phyloP scores from a whole-genome alignment of 2,329 filamentous ascomycete genomes.

The Paraconiothyrium sp. region DNA sequence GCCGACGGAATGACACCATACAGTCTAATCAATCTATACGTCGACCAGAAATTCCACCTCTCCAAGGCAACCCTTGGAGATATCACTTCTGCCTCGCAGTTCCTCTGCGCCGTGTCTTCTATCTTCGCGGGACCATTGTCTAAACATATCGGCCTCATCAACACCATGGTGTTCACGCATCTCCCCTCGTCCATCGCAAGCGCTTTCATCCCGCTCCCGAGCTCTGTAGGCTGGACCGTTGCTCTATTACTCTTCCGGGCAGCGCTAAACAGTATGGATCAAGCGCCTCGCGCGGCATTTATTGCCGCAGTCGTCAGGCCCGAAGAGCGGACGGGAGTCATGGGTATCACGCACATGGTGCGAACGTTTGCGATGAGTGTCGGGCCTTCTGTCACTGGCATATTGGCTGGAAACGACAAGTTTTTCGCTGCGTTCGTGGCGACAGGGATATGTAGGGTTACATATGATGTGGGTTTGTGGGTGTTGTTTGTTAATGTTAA shows the following conservation, averaged over 20 bases:
- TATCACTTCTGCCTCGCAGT: constrained; percentile 59
- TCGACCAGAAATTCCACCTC: constrained; percentile 47
- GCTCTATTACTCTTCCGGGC: constrained; percentile 67
- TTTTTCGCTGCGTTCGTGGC: constrained; percentile 53
- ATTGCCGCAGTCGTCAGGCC: constrained; percentile 73
- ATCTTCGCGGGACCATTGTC: constrained; percentile 68
- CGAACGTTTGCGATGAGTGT: constrained; percentile 67
- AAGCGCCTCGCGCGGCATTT: constrained; percentile 71
- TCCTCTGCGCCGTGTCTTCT: constrained; percentile 64
- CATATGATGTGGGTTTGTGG: constrained; percentile 51
- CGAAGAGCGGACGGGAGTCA: constrained; percentile 73
- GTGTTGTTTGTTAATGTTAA: constrained; percentile 50
- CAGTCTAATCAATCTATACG: constrained; percentile 49
- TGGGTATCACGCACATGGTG: constrained; percentile 72
- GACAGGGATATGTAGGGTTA: constrained; percentile 45
- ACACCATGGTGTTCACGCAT: constrained; percentile 62
- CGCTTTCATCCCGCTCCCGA: constrained; percentile 64
- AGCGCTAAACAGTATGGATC: constrained; percentile 74
- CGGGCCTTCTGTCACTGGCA: constrained; percentile 50
- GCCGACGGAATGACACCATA: constrained; percentile 67
- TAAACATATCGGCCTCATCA: constrained; percentile 68
- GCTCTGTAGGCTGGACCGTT: constrained; percentile 61
- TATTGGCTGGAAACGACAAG: constrained; percentile 42
- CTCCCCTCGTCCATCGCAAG: constrained; percentile 70
- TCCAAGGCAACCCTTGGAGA: constrained; percentile 67